Conservation (phyloP, 192 early-diverging fungal genomes). For the Backusella westeae region DNA sequence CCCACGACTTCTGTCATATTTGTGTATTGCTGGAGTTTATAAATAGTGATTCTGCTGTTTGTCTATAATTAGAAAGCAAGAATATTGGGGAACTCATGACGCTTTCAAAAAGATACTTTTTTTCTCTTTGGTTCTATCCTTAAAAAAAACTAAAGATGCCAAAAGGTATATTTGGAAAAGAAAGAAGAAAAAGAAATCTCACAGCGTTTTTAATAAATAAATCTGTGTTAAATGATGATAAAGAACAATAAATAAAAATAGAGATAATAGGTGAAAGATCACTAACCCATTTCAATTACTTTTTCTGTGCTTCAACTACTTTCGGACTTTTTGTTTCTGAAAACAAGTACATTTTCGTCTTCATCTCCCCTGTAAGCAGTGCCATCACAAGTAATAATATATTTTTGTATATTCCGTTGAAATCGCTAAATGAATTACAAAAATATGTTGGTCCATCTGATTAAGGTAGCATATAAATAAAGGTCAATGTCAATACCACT, state of each 20-base stretch:
- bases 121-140: neutral
- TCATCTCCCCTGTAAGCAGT: slow-evolving; percentile 2
- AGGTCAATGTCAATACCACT: neutral
- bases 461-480: neutral
- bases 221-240: neutral
- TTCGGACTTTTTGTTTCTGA: slow-evolving; percentile 6
- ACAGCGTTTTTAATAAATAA: neutral
- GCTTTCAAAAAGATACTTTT: neutral
- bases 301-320: neutral
- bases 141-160: neutral
- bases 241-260: neutral
- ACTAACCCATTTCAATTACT: neutral
- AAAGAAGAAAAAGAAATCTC: neutral
- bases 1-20: neutral
- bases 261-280: neutral
- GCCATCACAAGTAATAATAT: neutral
- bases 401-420: slow-evolving; percentile 6
- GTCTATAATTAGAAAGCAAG: neutral
- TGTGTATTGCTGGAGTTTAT: neutral
- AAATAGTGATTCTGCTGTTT: neutral
- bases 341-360: neutral
- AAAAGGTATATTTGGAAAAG: neutral
- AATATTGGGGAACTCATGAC: neutral
- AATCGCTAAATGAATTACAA: neutral
- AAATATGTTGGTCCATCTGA: neutral